These are phyloP conservation scores for Heritiera littoralis DNA, from an alignment of 345 rosid species.

Conservation along the genomic window DNA sequence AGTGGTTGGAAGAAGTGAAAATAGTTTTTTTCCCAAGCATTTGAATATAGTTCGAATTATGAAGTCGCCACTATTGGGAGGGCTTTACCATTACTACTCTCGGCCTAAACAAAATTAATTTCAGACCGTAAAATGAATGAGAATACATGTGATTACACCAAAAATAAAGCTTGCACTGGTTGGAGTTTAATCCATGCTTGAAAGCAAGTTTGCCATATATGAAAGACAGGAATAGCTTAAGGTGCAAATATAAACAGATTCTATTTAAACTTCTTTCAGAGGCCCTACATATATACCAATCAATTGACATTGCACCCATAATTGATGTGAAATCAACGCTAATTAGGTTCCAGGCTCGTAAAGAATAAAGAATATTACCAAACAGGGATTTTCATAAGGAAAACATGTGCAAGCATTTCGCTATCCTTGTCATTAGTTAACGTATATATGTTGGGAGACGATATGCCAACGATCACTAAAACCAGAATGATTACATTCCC, in stretches of 20 bases:
- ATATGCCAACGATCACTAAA: not conserved
- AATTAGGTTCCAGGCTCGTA: not conserved
- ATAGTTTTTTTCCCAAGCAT: too few species aligned
- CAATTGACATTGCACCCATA: not conserved
- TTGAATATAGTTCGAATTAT: too few species aligned
- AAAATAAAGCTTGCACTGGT: not conserved
- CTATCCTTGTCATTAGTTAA: not conserved
- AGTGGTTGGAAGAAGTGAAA: too few species aligned
- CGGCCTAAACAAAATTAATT: too few species aligned
- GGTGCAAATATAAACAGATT: conserved; percentile 5
- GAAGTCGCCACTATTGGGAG: too few species aligned
- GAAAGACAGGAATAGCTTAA: not conserved
- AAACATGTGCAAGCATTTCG: not conserved
- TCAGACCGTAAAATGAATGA: too few species aligned
- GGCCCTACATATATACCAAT: not conserved
- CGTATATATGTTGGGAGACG: not conserved
- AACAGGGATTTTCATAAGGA: not conserved
- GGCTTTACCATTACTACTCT: too few species aligned
- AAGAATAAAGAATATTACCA: conserved; percentile 7
- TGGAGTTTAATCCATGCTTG: not conserved
- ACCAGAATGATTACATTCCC: not conserved
- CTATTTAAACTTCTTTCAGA: not conserved
- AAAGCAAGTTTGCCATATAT: not conserved
- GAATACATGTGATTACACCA: too few species aligned
- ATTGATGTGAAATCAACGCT: not conserved